Percentiles rank a stretch among this genome's conserved stretches.
Evolutionary conservation across 2,329 filamentous ascomycete genomes (phyloP).

Genomic region (Ophiosphaerella narmari): DNA sequence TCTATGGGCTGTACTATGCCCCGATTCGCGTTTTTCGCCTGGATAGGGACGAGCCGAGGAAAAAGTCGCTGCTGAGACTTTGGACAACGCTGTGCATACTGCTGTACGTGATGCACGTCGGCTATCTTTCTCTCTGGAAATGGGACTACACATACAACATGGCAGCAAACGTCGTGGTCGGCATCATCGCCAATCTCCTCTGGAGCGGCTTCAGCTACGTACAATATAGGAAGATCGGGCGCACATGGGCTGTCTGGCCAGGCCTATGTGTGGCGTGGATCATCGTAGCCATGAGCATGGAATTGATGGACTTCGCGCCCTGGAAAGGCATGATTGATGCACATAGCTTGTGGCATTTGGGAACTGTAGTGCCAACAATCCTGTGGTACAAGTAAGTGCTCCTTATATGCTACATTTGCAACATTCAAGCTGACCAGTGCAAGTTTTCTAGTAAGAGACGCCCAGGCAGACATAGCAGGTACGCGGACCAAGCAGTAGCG

Average conservation of each 20-base stretch:
- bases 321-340: slow-evolving; percentile 83
- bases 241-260: slow-evolving; percentile 85
- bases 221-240: slow-evolving; percentile 72
- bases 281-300: slow-evolving; percentile 90
- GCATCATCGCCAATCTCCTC: slow-evolving; percentile 77
- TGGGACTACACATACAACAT: slow-evolving; percentile 99
- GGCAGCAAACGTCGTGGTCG: slow-evolving; percentile 86
- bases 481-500: slow-evolving; percentile 70
- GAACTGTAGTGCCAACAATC: slow-evolving; percentile 84
- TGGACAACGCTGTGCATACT: slow-evolving; percentile 77
- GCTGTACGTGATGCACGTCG: slow-evolving; percentile 77
- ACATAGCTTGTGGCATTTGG: slow-evolving; percentile 93
- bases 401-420: background rate
- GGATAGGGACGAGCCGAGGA: slow-evolving; percentile 61
- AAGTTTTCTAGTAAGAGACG: slow-evolving; percentile 86
- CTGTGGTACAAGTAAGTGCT: slow-evolving; percentile 90
- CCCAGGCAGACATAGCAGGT: slow-evolving; percentile 77
- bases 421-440: slow-evolving; percentile 15
- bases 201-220: slow-evolving; percentile 85
- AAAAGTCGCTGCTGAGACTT: slow-evolving; percentile 63
- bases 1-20: slow-evolving; percentile 90
- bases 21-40: slow-evolving; percentile 82
- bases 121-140: slow-evolving; percentile 79
- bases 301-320: slow-evolving; percentile 92
- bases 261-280: slow-evolving; percentile 91